These are phyloP conservation scores for Starmera pachycereana DNA, from an alignment of 805 yeast genomes.

Conservation along the genomic window DNA sequence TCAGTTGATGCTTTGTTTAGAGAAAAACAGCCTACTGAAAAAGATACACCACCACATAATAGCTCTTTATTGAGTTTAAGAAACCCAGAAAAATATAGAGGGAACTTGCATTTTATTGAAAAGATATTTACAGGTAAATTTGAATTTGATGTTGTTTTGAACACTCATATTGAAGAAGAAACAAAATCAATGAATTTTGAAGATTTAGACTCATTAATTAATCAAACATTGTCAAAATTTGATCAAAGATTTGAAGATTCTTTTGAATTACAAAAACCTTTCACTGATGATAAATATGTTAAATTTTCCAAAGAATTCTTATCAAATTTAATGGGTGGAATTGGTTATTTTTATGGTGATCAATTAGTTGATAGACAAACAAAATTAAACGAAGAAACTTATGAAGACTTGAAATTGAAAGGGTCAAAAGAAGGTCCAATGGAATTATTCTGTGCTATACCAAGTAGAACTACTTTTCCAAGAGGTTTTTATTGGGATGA, in stretches of 20 bases:
- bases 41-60: constrained; percentile 15
- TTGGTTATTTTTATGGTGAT: constrained; percentile 81
- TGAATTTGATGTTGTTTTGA: constrained; percentile 64
- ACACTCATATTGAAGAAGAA: constrained; percentile 32
- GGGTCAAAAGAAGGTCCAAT: constrained; percentile 68
- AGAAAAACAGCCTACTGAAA: constrained; percentile 12
- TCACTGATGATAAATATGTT: constrained; percentile 30
- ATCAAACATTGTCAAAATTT: constrained; percentile 23
- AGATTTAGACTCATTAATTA: constrained; percentile 12
- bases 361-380: constrained; percentile 71
- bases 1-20: constrained; percentile 39
- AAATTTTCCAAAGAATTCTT: constrained; percentile 68
- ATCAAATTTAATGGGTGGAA: constrained; percentile 82
- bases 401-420: constrained; percentile 35
- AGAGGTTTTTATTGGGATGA: constrained; percentile 99
- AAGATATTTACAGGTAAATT: constrained; percentile 63
- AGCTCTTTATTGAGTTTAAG: constrained; percentile 44
- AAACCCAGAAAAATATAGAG: constrained; percentile 49
- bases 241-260: constrained; percentile 40
- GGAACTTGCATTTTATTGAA: constrained; percentile 75
- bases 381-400: constrained; percentile 57
- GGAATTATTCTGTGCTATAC: constrained; percentile 74
- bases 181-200: constrained; percentile 5
- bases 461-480: constrained; percentile 91
- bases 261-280: constrained; percentile 48